Conservation (phyloP, 805 yeast species). For the Kodamaea kaohsiungensis region DNA sequence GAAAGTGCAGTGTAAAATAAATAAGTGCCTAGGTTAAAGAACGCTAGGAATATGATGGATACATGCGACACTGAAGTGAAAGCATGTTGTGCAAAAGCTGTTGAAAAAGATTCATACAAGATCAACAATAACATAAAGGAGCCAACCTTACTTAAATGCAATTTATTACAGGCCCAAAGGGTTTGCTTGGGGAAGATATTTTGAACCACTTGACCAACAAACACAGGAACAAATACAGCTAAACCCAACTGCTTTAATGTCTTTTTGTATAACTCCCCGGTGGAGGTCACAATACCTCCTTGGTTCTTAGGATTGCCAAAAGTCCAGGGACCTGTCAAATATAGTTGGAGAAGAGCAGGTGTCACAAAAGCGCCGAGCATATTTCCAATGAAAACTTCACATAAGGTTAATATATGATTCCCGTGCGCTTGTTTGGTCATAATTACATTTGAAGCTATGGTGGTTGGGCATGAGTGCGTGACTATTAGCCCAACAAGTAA, state of each 20-base stretch:
- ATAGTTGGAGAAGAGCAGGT: slow-evolving; percentile 82
- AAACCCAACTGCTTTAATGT: slow-evolving; percentile 90
- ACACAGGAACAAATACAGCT: slow-evolving; percentile 78
- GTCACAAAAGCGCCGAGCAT: slow-evolving; percentile 83
- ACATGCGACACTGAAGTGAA: slow-evolving; percentile 68
- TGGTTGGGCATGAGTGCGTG: slow-evolving; percentile 87
- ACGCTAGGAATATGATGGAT: slow-evolving; percentile 73
- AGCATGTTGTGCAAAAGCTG: slow-evolving; percentile 83
- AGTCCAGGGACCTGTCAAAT: slow-evolving; percentile 54
- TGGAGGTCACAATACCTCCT: slow-evolving; percentile 49
- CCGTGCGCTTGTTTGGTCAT: slow-evolving; percentile 90
- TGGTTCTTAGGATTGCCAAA: slow-evolving; percentile 73
- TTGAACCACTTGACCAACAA: slow-evolving; percentile 88
- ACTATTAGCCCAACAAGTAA: slow-evolving; percentile 78
- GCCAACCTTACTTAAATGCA: slow-evolving; percentile 70
- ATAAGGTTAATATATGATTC: slow-evolving; percentile 75
- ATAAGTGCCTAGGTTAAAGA: slow-evolving; percentile 80
- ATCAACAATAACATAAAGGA: slow-evolving; percentile 76
- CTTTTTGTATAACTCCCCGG: slow-evolving; percentile 59
- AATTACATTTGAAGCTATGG: slow-evolving; percentile 88
- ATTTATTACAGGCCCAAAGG: slow-evolving; percentile 57
- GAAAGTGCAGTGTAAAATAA: slow-evolving; percentile 71
- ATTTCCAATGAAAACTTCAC: slow-evolving; percentile 87
- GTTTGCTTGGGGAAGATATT: slow-evolving; percentile 66
- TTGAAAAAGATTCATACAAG: slow-evolving; percentile 78